These are phyloP conservation scores for Endocarpon pusillum DNA, from an alignment of 495 filamentous ascomycete species.

Conservation along the genomic window DNA sequence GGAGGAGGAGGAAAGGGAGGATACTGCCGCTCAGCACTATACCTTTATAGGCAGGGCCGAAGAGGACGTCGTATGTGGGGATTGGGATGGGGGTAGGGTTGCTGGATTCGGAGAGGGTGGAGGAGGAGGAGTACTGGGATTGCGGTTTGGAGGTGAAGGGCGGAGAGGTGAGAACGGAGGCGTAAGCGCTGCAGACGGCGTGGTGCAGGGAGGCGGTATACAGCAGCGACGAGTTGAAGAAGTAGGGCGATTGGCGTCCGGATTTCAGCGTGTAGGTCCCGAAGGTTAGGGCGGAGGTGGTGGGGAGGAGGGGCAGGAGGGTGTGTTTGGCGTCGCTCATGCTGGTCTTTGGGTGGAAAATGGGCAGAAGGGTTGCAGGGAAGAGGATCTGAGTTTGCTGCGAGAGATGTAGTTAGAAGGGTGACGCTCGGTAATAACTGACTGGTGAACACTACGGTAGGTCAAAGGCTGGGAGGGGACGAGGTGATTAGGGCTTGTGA, in stretches of 20 bases:
- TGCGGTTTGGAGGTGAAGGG: slow-evolving; percentile 26
- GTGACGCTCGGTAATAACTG: too few species aligned
- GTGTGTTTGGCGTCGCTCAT: too few species aligned
- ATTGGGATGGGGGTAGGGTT: background rate
- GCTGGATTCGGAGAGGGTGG: background rate
- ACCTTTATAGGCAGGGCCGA: slow-evolving; percentile 88
- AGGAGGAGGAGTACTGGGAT: background rate
- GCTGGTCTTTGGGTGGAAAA: too few species aligned
- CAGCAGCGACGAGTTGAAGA: slow-evolving; percentile 89
- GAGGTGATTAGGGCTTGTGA: too few species aligned
- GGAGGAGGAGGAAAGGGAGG: slow-evolving; percentile 45
- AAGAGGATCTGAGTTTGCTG: too few species aligned
- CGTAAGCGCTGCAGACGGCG: slow-evolving; percentile 63
- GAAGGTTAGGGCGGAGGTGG: slow-evolving; percentile 65
- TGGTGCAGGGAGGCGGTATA: slow-evolving; percentile 56
- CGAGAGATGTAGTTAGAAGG: too few species aligned
- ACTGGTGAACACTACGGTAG: too few species aligned
- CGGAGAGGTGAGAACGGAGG: slow-evolving; percentile 42
- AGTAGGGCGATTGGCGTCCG: slow-evolving; percentile 86
- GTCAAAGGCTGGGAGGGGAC: too few species aligned
- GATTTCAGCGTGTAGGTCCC: slow-evolving; percentile 85
- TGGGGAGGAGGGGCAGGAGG: slow-evolving; percentile 57
- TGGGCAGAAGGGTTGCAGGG: too few species aligned
- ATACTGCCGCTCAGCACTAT: slow-evolving; percentile 70
- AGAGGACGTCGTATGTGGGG: slow-evolving; percentile 25